These are phyloP conservation scores for Warburgia ugandensis DNA, from an alignment of 164 flowering plant species.

Conservation along the genomic window DNA sequence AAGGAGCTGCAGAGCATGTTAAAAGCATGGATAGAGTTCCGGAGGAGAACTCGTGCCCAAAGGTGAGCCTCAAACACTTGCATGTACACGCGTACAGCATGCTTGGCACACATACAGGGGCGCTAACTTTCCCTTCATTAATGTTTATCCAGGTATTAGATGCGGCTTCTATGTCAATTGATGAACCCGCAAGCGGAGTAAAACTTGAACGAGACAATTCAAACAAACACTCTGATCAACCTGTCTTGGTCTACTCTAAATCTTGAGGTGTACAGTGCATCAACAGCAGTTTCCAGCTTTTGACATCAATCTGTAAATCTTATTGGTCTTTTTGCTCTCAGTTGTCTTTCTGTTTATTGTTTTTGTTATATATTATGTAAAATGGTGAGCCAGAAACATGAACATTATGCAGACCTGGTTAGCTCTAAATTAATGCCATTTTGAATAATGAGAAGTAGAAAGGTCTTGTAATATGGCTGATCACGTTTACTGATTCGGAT, in stretches of 20 bases:
- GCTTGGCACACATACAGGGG: background rate
- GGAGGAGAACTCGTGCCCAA: constrained; percentile 25
- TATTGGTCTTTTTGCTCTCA: too few relatives aligned
- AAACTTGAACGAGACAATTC: constrained; percentile 25
- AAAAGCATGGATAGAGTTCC: constrained; percentile 18
- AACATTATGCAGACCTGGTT: background rate
- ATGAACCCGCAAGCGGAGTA: constrained; percentile 21
- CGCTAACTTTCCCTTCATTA: background rate
- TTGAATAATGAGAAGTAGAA: background rate
- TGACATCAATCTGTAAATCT: too few relatives aligned
- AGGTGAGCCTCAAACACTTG: constrained; percentile 23
- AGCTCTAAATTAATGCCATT: background rate
- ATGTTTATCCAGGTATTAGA: constrained; percentile 25
- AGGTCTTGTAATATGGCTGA: too few relatives aligned
- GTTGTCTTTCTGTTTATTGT: too few relatives aligned
- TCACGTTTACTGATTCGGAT: too few relatives aligned
- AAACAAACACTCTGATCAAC: constrained; percentile 6
- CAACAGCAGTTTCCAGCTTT: background rate
- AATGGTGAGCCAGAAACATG: background rate
- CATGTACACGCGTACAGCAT: background rate
- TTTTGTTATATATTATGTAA: too few relatives aligned
- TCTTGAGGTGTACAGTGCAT: background rate
- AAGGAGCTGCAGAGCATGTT: constrained; percentile 26
- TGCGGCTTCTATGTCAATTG: constrained; percentile 15
- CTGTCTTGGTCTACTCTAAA: constrained; percentile 1